Percentiles rank a stretch among this genome's conserved stretches.
These are phyloP conservation scores for Cladorrhinum sp. DNA, from an alignment of 2,329 filamentous ascomycete genomes.

Conservation along the genomic window DNA sequence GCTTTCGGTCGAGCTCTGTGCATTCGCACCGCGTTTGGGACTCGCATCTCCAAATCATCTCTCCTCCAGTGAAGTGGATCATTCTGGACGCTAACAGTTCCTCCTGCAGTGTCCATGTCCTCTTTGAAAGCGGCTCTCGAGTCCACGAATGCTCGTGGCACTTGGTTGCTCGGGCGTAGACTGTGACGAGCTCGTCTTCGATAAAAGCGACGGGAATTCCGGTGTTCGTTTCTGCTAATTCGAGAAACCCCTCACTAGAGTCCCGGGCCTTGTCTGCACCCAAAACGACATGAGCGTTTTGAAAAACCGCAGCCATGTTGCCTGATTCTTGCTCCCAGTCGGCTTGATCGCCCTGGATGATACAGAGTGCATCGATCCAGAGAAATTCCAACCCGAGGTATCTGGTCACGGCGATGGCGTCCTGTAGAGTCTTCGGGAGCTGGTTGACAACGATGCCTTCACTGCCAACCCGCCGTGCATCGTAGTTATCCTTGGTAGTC, in stretches of 20 bases:
- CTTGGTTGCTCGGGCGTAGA: not conserved
- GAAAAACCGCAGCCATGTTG: slow-evolving; percentile 24
- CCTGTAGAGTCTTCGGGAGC: slow-evolving; percentile 17
- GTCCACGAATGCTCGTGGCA: not conserved
- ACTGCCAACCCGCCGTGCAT: not conserved
- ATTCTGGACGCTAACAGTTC: not conserved
- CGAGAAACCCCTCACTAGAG: slow-evolving; percentile 23
- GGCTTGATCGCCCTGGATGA: slow-evolving; percentile 6
- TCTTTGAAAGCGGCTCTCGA: not conserved
- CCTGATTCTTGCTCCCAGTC: slow-evolving; percentile 19
- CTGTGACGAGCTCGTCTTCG: not conserved
- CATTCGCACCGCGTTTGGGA: not conserved
- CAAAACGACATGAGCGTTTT: slow-evolving; percentile 23
- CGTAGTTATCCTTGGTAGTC: not conserved
- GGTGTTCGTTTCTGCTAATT: not conserved
- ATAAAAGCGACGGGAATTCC: not conserved
- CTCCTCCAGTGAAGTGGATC: not conserved
- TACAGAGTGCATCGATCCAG: slow-evolving; percentile 18
- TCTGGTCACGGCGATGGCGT: slow-evolving; percentile 15
- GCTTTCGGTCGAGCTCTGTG: not conserved
- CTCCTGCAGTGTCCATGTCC: not conserved
- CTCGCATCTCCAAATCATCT: not conserved
- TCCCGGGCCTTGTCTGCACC: slow-evolving; percentile 17
- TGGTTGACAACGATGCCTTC: not conserved
- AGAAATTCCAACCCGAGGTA: slow-evolving; percentile 16